phyloP scores from a whole-genome alignment of 2,329 filamentous ascomycete species.

The Coniochaeta sp. region DNA sequence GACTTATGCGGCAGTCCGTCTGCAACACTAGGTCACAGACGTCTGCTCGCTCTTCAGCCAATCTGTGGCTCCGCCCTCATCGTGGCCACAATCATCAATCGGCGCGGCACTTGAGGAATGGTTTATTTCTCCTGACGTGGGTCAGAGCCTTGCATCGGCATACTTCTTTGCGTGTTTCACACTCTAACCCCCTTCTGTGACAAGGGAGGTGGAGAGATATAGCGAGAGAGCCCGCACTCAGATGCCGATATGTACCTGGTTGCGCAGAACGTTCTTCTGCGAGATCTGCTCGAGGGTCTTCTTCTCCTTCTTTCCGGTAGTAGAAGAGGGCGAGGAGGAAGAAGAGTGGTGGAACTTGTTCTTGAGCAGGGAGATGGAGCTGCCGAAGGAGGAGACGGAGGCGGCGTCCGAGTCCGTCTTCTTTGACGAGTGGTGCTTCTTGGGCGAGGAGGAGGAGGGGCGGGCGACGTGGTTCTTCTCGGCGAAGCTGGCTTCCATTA shows the following conservation, averaged over 20 bases:
- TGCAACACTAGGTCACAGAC: background rate
- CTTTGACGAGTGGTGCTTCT: background rate
- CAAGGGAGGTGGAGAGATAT: background rate
- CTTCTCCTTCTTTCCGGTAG: constrained; percentile 4
- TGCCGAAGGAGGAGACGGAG: constrained; percentile 18
- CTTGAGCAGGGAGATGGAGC: constrained; percentile 15
- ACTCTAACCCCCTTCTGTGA: background rate
- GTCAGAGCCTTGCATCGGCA: background rate
- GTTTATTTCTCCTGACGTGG: background rate
- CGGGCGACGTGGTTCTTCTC: constrained; percentile 4
- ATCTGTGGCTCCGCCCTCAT: background rate
- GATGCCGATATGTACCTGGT: constrained; percentile 6
- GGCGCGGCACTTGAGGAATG: background rate
- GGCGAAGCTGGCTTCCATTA: constrained; percentile 2
- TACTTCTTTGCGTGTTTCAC: background rate
- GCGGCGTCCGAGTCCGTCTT: constrained; percentile 12
- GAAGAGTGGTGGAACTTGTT: constrained; percentile 9
- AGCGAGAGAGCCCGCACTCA: background rate
- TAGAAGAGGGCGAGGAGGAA: background rate
- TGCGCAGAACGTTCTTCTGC: constrained; percentile 5
- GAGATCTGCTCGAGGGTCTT: constrained; percentile 1
- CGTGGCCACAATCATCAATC: background rate
- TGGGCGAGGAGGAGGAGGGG: constrained; percentile 1
- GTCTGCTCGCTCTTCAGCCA: background rate
- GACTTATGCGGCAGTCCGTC: background rate